A percentile compares a stretch with the other conserved stretches of the same genome.
Conservation (phyloP, 2,329 filamentous ascomycete genomes). For the Fusarium metavorans region DNA sequence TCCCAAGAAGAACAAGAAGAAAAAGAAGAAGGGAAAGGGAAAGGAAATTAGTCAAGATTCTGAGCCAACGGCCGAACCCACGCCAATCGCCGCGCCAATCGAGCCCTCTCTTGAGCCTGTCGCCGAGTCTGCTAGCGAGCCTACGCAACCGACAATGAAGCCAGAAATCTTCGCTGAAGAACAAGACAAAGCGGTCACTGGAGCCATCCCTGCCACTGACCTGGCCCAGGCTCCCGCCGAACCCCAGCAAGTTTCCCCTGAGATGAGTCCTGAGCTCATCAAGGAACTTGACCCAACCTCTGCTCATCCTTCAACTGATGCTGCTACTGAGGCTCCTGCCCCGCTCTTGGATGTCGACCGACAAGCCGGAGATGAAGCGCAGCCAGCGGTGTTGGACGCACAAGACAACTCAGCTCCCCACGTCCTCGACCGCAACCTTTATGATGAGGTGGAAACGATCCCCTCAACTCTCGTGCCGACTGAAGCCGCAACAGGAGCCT, state of each 20-base stretch:
- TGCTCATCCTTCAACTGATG: neutral
- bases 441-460: neutral
- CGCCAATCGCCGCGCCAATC: neutral
- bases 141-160: neutral
- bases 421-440: neutral
- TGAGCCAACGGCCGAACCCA: neutral
- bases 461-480: neutral
- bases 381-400: neutral
- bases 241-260: neutral
- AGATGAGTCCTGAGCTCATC: neutral
- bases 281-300: neutral
- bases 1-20: slow-evolving; percentile 12
- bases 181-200: neutral
- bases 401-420: neutral
- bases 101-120: neutral
- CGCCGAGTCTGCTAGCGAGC: neutral
- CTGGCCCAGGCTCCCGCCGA: neutral
- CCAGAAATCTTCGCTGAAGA: neutral
- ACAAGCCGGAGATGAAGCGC: neutral
- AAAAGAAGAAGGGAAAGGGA: slow-evolving; percentile 4
- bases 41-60: neutral
- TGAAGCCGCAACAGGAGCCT: neutral
- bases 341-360: neutral
- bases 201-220: neutral
- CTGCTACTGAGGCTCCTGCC: neutral